These are phyloP conservation scores for Basidioascus undulatus DNA, from an alignment of 768 basidiomycete species.

Conservation along the genomic window DNA sequence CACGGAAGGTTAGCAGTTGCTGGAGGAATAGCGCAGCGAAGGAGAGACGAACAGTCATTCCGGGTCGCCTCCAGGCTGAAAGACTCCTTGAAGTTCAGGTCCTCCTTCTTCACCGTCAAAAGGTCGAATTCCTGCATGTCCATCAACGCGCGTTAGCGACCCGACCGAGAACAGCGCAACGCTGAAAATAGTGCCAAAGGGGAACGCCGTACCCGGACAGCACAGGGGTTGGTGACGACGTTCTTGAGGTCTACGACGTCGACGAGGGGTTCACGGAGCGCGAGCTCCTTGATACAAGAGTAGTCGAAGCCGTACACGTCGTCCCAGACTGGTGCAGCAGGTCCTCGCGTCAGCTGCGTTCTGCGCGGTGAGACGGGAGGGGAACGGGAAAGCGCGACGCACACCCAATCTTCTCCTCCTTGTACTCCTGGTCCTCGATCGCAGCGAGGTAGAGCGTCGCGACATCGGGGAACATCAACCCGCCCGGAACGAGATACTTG, in stretches of 20 bases:
- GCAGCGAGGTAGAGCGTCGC: constrained; percentile 82
- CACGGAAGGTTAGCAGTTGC: neutral
- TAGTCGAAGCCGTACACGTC: constrained; percentile 99
- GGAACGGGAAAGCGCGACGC: constrained; percentile 17
- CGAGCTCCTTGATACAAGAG: constrained; percentile 98
- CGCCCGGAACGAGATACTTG: constrained; percentile 71
- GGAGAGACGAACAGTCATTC: constrained; percentile 53
- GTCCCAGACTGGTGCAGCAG: constrained; percentile 61
- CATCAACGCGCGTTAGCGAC: too few relatives aligned
- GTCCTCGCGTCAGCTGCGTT: neutral
- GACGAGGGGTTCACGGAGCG: constrained; percentile 80
- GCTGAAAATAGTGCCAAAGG: too few relatives aligned
- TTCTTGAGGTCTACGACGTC: constrained; percentile 96
- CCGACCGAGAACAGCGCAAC: too few relatives aligned
- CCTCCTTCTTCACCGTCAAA: constrained; percentile 78
- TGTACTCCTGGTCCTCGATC: constrained; percentile 98
- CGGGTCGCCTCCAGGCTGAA: constrained; percentile 63
- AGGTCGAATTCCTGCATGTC: constrained; percentile 66
- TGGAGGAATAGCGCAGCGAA: neutral
- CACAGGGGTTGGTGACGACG: constrained; percentile 76
- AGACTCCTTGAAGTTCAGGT: constrained; percentile 57
- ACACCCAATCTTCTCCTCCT: constrained; percentile 99
- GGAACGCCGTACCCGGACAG: constrained; percentile 25
- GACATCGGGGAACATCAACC: constrained; percentile 86
- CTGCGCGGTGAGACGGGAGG: neutral